Base-by-base conservation (phyloP, 768 basidiomycete species). In the Pleurotus salmoneostramineus region DNA sequence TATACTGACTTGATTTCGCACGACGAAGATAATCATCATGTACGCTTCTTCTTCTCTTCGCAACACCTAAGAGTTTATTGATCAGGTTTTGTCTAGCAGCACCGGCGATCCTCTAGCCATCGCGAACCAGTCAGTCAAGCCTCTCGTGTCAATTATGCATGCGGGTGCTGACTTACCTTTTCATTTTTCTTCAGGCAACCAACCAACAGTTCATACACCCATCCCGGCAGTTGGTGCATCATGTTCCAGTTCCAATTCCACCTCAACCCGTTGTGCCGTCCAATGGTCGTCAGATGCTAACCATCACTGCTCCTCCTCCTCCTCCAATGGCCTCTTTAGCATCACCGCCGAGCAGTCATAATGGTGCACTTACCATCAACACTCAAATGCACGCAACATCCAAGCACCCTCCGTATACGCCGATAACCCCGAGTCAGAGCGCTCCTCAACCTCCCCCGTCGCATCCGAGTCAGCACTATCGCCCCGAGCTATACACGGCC, bases 301-400 rank as follows among this genome's bases (percentile, higher is more conserved):
- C 21, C 21, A 27, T 27, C 3, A 27, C 21, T 27, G 21, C 21
- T 3, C 21, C 21, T 27, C 21, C 21, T 27, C 21, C 21, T 27
- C 21, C 17, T 17, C 52, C 12, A 21, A 21, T 7, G 52, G 36
- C 17, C 52, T 3, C 37, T 31, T 56, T 45, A 17, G 34, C 33
- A 56, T 48, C 56, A 34, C 15, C 56, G 12, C 35, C 56, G 11
- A 46, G 44, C 27, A 34, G 27, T 42, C 36, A n/a, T 14, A 43
- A 56, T 33, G 32, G 35, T 46, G 46, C 56, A 10, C 43, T 48
- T 17, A 46, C 56, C 12, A 56, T 56, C 56, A 46, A 48, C 31
- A 56, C 56, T 4, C 44, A 32, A 12, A 34, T 46, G 6, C 51
- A 36, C 8, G 8, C 49, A 11, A 12, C 51, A 10, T 33, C 56